These are phyloP conservation scores for Mycena floridula DNA, from an alignment of 768 basidiomycete species.

Conservation along the genomic window DNA sequence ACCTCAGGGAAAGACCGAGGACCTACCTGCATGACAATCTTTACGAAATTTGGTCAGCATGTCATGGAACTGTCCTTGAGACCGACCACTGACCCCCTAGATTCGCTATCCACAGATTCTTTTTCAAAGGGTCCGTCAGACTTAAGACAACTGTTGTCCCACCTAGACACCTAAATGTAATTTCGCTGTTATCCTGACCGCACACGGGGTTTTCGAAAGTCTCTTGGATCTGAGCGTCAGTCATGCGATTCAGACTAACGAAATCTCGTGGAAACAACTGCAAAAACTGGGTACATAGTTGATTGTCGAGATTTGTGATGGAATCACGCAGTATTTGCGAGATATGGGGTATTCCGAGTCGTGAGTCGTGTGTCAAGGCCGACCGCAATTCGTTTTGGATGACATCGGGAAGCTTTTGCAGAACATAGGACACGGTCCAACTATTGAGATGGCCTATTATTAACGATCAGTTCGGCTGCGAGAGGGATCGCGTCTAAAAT, in stretches of 20 bases:
- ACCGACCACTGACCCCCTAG: conserved; percentile 29
- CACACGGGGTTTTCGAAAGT: conserved; percentile 6
- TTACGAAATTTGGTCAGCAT: neutral
- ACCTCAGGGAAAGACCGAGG: neutral
- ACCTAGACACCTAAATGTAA: conserved; percentile 34
- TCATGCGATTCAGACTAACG: conserved; percentile 5
- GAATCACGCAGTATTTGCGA: conserved; percentile 32
- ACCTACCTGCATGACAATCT: conserved; percentile 44
- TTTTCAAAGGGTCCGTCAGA: conserved; percentile 41
- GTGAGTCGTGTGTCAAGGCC: conserved; percentile 11
- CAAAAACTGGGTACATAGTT: conserved; percentile 36
- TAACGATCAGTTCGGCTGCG: neutral
- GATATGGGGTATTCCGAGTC: conserved; percentile 22
- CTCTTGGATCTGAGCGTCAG: conserved; percentile 6
- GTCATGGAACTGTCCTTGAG: no score
- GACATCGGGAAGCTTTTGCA: conserved; percentile 31
- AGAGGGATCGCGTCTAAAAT: conserved; percentile 18
- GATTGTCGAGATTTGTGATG: conserved; percentile 34
- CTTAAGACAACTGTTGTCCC: conserved; percentile 50
- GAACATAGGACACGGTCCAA: conserved; percentile 40
- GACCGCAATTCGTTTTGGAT: conserved; percentile 27
- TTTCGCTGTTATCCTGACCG: conserved; percentile 4
- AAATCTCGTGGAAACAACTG: conserved; percentile 34
- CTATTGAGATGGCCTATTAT: conserved; percentile 40
- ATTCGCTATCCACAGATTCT: conserved; percentile 55